phyloP scores from a whole-genome alignment of 306 rosid genomes.

The Vicia faba region DNA sequence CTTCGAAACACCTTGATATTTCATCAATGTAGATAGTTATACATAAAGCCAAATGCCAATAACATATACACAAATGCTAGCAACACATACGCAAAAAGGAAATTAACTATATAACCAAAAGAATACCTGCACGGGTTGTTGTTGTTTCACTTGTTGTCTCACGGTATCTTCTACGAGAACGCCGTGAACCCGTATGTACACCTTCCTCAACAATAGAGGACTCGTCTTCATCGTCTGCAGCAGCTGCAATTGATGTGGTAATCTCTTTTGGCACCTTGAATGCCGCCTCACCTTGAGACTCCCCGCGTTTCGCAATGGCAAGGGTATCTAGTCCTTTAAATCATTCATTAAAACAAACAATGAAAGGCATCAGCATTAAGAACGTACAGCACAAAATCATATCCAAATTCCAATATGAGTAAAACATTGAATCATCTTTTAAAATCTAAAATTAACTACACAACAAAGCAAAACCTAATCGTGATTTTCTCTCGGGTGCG shows the following conservation, averaged over 20 bases:
- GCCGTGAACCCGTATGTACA: constrained; percentile 32
- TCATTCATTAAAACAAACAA: constrained; percentile 17
- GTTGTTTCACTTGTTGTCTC: constrained; percentile 53
- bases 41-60: background rate
- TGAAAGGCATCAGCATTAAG: constrained; percentile 11
- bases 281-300: constrained; percentile 50
- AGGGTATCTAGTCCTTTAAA: constrained; percentile 83
- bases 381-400: background rate
- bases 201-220: constrained; percentile 49
- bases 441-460: constrained; percentile 20
- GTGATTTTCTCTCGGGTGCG: constrained; percentile 73
- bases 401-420: constrained; percentile 6
- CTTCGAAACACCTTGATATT: background rate
- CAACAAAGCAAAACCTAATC: constrained; percentile 55
- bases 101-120: background rate
- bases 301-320: constrained; percentile 77
- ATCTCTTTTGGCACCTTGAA: constrained; percentile 82
- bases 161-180: constrained; percentile 63
- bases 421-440: background rate
- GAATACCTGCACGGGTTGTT: constrained; percentile 42
- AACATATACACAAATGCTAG: background rate
- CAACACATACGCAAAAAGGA: background rate
- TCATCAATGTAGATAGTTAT: background rate
- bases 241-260: constrained; percentile 60
- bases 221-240: constrained; percentile 74